phyloP scores from a whole-genome alignment of 441 rosid species.

The California macrophylla region DNA sequence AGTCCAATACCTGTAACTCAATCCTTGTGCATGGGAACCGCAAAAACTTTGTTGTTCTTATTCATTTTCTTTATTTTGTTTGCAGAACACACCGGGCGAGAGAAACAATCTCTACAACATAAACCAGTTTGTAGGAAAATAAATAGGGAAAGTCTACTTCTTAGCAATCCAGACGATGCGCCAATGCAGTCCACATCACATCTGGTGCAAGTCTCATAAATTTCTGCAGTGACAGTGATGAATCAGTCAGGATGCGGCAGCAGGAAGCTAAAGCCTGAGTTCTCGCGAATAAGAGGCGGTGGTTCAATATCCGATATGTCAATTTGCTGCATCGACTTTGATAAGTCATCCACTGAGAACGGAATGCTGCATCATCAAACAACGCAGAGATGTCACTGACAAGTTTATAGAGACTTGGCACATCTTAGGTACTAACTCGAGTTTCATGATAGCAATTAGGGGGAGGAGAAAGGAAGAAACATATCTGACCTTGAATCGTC shows the following conservation, averaged over 20 bases:
- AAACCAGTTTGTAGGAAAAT: not conserved
- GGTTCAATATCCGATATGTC: slow-evolving; percentile 83
- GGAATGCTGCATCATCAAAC: slow-evolving; percentile 63
- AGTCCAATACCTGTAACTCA: not conserved
- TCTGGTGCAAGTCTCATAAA: not conserved
- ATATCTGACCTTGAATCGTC: slow-evolving; percentile 98
- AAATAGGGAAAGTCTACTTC: not conserved
- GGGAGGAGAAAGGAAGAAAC: no score
- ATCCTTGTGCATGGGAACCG: no score
- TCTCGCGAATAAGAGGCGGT: slow-evolving; percentile 77
- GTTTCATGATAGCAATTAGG: no score
- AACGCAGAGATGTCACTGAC: not conserved
- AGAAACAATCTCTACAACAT: not conserved
- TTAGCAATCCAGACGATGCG: not conserved
- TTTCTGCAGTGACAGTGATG: not conserved
- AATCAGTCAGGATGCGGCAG: slow-evolving; percentile 40
- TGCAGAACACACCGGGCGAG: not conserved
- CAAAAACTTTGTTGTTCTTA: not conserved
- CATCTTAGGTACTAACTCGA: no score
- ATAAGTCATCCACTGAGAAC: slow-evolving; percentile 87
- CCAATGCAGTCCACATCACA: not conserved
- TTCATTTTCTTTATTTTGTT: not conserved
- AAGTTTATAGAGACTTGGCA: not conserved
- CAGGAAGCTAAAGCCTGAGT: slow-evolving; percentile 86
- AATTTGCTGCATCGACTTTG: slow-evolving; percentile 89